Base-by-base conservation (phyloP, 495 filamentous ascomycete genomes). In the Hypoxylon perforatum region DNA sequence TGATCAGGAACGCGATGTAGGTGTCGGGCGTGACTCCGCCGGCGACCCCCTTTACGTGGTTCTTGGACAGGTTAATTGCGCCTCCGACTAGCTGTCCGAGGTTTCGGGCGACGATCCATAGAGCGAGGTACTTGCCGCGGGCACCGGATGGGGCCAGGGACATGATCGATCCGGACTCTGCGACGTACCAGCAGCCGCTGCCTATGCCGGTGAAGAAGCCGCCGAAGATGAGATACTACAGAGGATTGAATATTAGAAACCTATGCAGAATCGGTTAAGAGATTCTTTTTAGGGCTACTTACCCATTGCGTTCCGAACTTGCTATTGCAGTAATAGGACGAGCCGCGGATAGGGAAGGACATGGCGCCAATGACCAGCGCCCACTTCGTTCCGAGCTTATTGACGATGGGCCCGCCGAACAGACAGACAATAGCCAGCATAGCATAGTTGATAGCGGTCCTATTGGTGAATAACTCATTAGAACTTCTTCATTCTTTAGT, bases 301-400 rank as follows among this genome's bases (percentile, higher is more conserved):
- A 83, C 82, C 81, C 82, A 84, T 46, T 83, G 73, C 10, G 72
- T 80, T 0, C 80, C 80, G 62, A 80, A 82, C 6, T 77, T 77
- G 55, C 80, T 84, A 41, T 83, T 83, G 65, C 78, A 80, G 60
- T 83, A 84, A 17, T 83, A 66, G 6, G 78, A 76, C 17, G 82
- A 81, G 1, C 76, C 79, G 64, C 81, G 83, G 0, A 81, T 81
- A 1, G 80, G 79, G 46, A 82, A 84, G 15, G 79, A 79, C 15
- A 81, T 73, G 9, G 82, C 80, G 4, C 81, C 82, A 23, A 80
- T 67, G 42, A 82, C 76, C 33, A 84, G 62, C 3, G 78, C 76
- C 71, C 74, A 79, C 66, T 83, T 83, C 2, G 81, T 69, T 19
- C 77, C 79, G 38, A 81, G 77, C 45, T 79, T 78, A 56, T 83